phyloP scores from a whole-genome alignment of 1,284 basidiomycete species.

The Malassezia globosa region DNA sequence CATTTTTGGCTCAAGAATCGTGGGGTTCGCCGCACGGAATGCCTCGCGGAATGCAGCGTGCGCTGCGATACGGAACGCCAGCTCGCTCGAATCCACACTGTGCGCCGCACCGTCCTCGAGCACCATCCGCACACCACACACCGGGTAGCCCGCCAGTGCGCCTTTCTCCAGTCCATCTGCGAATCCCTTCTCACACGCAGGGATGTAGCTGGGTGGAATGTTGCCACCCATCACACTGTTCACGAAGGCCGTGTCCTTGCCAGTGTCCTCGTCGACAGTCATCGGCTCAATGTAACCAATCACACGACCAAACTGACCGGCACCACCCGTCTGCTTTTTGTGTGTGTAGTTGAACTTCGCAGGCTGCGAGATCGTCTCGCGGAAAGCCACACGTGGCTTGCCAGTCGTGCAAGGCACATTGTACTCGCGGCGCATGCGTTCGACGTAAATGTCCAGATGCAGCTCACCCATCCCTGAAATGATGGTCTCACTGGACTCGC shows the following conservation, averaged over 20 bases:
- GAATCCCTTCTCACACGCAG: slow-evolving; percentile 95
- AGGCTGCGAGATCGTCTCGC: slow-evolving; percentile 76
- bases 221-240: slow-evolving; percentile 83
- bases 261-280: slow-evolving; percentile 64
- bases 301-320: slow-evolving; percentile 90
- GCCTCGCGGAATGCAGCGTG: slow-evolving; percentile 88
- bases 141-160: slow-evolving; percentile 72
- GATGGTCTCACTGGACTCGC: slow-evolving; percentile 96
- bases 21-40: slow-evolving; percentile 64
- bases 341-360: slow-evolving; percentile 84
- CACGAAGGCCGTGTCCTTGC: slow-evolving; percentile 77
- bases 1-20: slow-evolving; percentile 95
- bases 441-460: slow-evolving; percentile 97
- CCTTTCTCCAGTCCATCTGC: slow-evolving; percentile 88
- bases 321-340: slow-evolving; percentile 97
- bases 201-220: slow-evolving; percentile 82
- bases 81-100: slow-evolving; percentile 90
- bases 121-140: slow-evolving; percentile 76
- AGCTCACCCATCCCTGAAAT: slow-evolving; percentile 99
- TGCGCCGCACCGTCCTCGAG: slow-evolving; percentile 86
- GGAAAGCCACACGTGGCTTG: slow-evolving; percentile 91
- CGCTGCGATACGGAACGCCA: slow-evolving; percentile 82
- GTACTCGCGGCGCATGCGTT: slow-evolving; percentile 97
- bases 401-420: slow-evolving; percentile 86
- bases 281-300: slow-evolving; percentile 82